Percentiles rank a stretch among this genome's conserved stretches.
Conservation (phyloP, 2,329 filamentous ascomycete genomes). For the Tolypocladium capitatum region DNA sequence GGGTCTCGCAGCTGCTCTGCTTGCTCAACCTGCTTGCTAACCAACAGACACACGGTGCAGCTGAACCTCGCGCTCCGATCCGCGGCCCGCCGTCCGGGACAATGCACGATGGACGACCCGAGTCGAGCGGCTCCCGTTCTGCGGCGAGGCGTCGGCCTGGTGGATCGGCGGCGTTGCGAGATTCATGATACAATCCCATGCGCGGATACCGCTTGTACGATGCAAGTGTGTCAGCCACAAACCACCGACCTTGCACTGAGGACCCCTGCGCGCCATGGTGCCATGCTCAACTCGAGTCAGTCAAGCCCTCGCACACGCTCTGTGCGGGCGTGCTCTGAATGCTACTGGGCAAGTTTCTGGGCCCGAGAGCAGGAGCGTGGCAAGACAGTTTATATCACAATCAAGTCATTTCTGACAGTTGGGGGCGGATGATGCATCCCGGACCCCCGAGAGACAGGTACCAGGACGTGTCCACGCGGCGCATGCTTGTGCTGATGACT, state of each 20-base stretch:
- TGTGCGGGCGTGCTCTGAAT: neutral
- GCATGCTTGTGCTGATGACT: neutral
- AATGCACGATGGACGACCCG: no score
- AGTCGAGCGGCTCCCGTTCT: neutral
- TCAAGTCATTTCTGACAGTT: neutral
- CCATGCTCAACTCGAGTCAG: neutral
- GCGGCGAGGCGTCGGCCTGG: neutral
- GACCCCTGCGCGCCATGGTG: neutral
- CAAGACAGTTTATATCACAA: neutral
- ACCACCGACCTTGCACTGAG: neutral
- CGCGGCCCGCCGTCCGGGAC: no score
- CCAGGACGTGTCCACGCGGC: neutral
- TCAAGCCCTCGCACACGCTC: neutral
- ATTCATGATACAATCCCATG: neutral
- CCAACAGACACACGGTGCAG: no score
- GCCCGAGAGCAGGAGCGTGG: neutral
- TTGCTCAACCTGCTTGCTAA: no score
- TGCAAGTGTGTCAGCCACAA: neutral
- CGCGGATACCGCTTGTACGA: neutral
- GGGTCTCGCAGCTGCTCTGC: no score
- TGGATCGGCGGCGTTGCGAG: neutral
- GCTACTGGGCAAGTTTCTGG: neutral
- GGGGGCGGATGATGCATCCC: neutral
- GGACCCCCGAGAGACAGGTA: neutral
- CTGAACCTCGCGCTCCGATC: no score